Percentiles rank a stretch among this genome's conserved stretches.
phyloP scores from a whole-genome alignment of 2,329 filamentous ascomycete genomes.

The Hypocrella siamensis region DNA sequence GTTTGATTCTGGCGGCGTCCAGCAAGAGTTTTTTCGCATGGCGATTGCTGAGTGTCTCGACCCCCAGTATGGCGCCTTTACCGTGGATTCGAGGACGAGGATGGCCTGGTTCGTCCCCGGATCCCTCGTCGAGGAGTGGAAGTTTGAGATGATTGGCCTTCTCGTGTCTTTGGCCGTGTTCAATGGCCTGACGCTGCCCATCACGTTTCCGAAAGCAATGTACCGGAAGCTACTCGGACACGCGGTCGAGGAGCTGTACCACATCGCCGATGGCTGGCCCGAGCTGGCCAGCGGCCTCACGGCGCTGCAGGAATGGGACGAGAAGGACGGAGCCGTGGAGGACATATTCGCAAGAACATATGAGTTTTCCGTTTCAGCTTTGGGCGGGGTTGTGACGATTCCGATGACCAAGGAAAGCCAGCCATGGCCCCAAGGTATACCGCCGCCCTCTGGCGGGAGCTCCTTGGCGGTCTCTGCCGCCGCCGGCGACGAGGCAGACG shows the following conservation, averaged over 20 bases:
- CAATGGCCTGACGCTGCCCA: conserved; percentile 80
- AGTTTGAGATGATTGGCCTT: conserved; percentile 77
- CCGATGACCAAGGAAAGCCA: conserved; percentile 31
- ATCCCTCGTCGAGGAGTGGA: conserved; percentile 70
- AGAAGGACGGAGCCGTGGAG: conserved; percentile 57
- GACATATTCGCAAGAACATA: conserved; percentile 77
- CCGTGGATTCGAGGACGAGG: conserved; percentile 56
- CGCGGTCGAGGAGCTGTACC: conserved; percentile 52
- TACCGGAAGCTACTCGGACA: conserved; percentile 66
- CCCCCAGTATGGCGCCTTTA: conserved; percentile 67
- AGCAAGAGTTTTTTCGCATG: conserved; percentile 89
- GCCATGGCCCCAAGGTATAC: conserved; percentile 38
- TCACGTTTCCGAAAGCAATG: conserved; percentile 74
- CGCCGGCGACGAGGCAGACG: conserved; percentile 20
- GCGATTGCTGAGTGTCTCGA: conserved; percentile 67
- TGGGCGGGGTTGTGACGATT: conserved; percentile 40
- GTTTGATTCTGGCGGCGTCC: conserved; percentile 84
- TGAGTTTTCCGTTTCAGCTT: conserved; percentile 56
- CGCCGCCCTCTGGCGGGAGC: conserved; percentile 14
- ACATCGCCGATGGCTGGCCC: conserved; percentile 81
- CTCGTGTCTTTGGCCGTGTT: conserved; percentile 83
- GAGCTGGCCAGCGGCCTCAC: conserved; percentile 61
- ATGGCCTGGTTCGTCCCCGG: conserved; percentile 82
- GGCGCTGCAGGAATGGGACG: conserved; percentile 60
- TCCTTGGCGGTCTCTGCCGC: conserved; percentile 11